Percentiles rank a stretch among this genome's conserved stretches.
These are phyloP conservation scores for Sporothrix brunneoviolacea DNA, from an alignment of 2,329 filamentous ascomycete species.

Conservation along the genomic window DNA sequence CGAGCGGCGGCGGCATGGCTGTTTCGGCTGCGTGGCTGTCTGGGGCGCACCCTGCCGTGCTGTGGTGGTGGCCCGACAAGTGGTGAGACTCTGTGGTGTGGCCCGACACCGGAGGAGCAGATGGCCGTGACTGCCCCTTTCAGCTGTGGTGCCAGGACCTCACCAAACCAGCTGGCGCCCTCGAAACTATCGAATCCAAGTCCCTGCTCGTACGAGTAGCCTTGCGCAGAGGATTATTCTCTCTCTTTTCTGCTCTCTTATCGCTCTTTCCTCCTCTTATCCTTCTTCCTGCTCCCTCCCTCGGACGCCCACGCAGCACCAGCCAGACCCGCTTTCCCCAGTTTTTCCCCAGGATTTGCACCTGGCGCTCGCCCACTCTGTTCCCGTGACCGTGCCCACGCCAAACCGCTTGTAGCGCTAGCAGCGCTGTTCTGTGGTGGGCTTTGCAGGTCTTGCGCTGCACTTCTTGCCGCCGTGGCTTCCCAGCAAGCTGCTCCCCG, in stretches of 20 bases:
- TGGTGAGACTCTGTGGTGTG: background rate
- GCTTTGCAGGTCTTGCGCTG: background rate
- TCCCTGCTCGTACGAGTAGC: no score
- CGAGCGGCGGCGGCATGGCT: conserved; percentile 3
- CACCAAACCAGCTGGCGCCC: no score
- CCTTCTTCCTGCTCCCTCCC: background rate
- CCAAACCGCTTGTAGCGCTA: conserved; percentile 12
- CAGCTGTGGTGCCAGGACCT: no score
- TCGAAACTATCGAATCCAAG: background rate
- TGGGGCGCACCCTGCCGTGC: no score
- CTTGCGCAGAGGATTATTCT: no score
- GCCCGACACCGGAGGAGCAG: conserved; percentile 7
- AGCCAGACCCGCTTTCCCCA: conserved; percentile 15
- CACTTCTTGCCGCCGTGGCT: no score
- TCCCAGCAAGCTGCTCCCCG: background rate
- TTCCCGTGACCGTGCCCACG: conserved; percentile 15
- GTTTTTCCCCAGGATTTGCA: conserved; percentile 19
- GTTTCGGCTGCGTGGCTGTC: background rate
- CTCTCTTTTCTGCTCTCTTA: no score
- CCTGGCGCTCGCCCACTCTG: conserved; percentile 8
- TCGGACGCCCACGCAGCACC: background rate
- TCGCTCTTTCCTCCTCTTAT: background rate
- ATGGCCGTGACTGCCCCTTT: background rate
- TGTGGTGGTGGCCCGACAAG: no score
- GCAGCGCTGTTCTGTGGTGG: no score